Percentiles rank a stretch among this genome's conserved stretches.
These are phyloP conservation scores for Yamadazyma oceani DNA, from an alignment of 1,139 yeast species.

Conservation along the genomic window DNA sequence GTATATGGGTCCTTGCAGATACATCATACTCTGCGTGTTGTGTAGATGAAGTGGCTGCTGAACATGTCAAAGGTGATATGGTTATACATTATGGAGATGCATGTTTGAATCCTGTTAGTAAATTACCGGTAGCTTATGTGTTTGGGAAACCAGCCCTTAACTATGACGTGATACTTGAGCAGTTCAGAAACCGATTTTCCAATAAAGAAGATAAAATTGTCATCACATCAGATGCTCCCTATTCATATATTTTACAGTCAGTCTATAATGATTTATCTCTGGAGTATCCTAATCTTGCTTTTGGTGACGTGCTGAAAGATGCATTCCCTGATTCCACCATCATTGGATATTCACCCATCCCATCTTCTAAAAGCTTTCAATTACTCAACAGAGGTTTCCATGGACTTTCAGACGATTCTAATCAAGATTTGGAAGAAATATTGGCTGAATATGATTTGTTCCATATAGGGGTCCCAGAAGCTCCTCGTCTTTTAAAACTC, in stretches of 20 bases:
- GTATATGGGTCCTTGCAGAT: conserved; percentile 77
- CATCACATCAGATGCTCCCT: conserved; percentile 69
- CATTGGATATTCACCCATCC: conserved; percentile 38
- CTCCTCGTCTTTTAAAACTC: conserved; percentile 74
- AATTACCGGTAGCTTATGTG: conserved; percentile 71
- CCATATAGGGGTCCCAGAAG: conserved; percentile 71
- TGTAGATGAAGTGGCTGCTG: conserved; percentile 95
- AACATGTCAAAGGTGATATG: conserved; percentile 82
- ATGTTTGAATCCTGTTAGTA: conserved; percentile 76
- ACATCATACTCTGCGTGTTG: conserved; percentile 96
- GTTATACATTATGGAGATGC: conserved; percentile 96
- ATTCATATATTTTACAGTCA: conserved; percentile 40
- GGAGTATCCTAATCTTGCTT: conserved; percentile 44
- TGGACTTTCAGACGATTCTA: conserved; percentile 17
- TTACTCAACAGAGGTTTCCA: conserved; percentile 29
- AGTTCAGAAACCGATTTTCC: conserved; percentile 38
- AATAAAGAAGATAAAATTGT: conserved; percentile 39
- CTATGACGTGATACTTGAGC: conserved; percentile 24
- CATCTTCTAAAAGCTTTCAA: conserved; percentile 4
- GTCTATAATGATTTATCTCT: conserved; percentile 34
- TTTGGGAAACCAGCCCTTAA: conserved; percentile 67
- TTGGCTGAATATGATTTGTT: conserved; percentile 52
- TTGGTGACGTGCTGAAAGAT: conserved; percentile 40
- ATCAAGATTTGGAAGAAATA: conserved; percentile 21
- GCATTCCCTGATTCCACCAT: conserved; percentile 30